Percentiles rank a stretch among this genome's conserved stretches.
phyloP scores from a whole-genome alignment of 2,329 filamentous ascomycete genomes.

The Aspergillus intermedius region DNA sequence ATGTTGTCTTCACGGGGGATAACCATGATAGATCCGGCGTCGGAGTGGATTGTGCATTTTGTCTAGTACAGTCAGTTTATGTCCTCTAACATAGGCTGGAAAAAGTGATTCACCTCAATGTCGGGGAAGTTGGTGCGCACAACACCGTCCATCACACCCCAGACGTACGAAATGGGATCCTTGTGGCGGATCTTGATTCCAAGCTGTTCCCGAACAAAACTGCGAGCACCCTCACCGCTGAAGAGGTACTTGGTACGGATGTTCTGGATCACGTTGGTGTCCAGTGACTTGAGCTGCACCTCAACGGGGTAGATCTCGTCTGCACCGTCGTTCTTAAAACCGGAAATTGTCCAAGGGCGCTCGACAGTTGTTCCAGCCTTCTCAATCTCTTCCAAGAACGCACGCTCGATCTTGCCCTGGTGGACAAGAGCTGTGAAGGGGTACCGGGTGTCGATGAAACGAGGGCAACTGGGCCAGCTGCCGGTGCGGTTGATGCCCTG shows the following conservation, averaged over 20 bases:
- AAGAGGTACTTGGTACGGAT: slow-evolving; percentile 58
- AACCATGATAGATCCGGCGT: slow-evolving; percentile 59
- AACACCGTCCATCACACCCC: slow-evolving; percentile 62
- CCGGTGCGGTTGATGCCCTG: slow-evolving; percentile 56
- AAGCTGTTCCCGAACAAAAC: slow-evolving; percentile 56
- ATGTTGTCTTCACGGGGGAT: slow-evolving; percentile 48
- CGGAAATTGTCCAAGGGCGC: slow-evolving; percentile 56
- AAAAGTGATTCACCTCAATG: slow-evolving; percentile 45
- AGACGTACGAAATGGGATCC: slow-evolving; percentile 58
- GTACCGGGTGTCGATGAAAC: slow-evolving; percentile 64
- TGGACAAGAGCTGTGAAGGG: slow-evolving; percentile 58
- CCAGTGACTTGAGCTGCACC: slow-evolving; percentile 68
- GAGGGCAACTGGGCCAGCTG: slow-evolving; percentile 80
- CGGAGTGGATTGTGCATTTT: slow-evolving; percentile 63
- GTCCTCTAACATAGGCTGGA: background rate
- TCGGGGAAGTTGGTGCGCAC: slow-evolving; percentile 58
- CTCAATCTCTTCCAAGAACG: slow-evolving; percentile 56
- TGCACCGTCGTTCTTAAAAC: slow-evolving; percentile 54
- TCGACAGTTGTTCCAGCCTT: slow-evolving; percentile 53
- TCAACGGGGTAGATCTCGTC: slow-evolving; percentile 70
- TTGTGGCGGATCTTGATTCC: slow-evolving; percentile 60
- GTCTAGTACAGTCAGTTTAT: slow-evolving; percentile 35
- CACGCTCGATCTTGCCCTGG: slow-evolving; percentile 57
- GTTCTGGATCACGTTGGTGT: slow-evolving; percentile 63
- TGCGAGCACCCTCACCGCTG: slow-evolving; percentile 56